phyloP scores from a whole-genome alignment of 1,139 yeast genomes.

The Pichia sp. region DNA sequence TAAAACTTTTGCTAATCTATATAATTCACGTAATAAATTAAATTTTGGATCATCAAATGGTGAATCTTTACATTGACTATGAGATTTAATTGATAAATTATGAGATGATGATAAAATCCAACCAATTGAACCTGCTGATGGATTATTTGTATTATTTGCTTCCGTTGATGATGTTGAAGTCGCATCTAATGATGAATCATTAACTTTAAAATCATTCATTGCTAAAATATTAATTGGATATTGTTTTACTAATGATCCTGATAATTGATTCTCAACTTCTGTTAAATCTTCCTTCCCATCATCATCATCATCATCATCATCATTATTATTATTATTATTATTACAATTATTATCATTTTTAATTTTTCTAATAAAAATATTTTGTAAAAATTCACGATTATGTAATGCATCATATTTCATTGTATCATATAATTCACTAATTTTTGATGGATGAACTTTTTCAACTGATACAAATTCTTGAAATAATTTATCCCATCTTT shows the following conservation, averaged over 20 bases:
- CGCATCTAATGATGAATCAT: slow-evolving; percentile 32
- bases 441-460: slow-evolving; percentile 96
- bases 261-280: slow-evolving; percentile 30
- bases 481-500: slow-evolving; percentile 96
- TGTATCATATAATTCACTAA: slow-evolving; percentile 93
- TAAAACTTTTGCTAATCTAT: slow-evolving; percentile 82
- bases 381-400: slow-evolving; percentile 81
- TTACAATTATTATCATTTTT: slow-evolving; percentile 19
- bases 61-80: slow-evolving; percentile 30
- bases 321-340: slow-evolving; percentile 17
- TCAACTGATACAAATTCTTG: slow-evolving; percentile 90
- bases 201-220: slow-evolving; percentile 66
- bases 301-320: slow-evolving; percentile 1
- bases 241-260: slow-evolving; percentile 59
- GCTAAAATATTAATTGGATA: slow-evolving; percentile 78
- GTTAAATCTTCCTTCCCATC: slow-evolving; percentile 26
- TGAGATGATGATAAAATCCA: slow-evolving; percentile 57
- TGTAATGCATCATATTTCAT: slow-evolving; percentile 98
- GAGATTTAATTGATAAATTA: slow-evolving; percentile 27
- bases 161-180: slow-evolving; percentile 26
- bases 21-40: slow-evolving; percentile 78
- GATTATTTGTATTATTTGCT: slow-evolving; percentile 18
- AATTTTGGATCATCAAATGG: slow-evolving; percentile 81
- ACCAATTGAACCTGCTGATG: slow-evolving; percentile 60
- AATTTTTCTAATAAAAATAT: slow-evolving; percentile 62